Conservation (phyloP, 1,284 basidiomycete genomes). For the Melampsora abietis-canadensis region DNA sequence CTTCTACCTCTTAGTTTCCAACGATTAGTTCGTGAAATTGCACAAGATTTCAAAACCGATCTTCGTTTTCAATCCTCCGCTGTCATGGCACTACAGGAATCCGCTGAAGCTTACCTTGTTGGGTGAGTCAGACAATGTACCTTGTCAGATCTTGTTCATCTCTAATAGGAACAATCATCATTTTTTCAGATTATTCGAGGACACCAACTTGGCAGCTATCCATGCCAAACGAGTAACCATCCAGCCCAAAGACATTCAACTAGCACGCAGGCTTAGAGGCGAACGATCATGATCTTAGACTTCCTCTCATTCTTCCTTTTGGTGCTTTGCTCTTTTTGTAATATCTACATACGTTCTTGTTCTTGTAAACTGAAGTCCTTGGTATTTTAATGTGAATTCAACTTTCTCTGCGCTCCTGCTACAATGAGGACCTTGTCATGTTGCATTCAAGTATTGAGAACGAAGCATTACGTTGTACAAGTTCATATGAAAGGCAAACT, state of each 20-base stretch:
- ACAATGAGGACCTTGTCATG: background rate
- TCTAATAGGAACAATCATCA: slow-evolving; percentile 43
- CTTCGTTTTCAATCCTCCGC: slow-evolving; percentile 71
- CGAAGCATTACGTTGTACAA: too few relatives aligned
- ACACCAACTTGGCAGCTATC: too few relatives aligned
- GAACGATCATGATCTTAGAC: slow-evolving; percentile 63
- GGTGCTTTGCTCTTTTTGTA: background rate
- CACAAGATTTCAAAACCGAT: slow-evolving; percentile 58
- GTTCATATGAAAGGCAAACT: too few relatives aligned
- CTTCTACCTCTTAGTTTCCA: slow-evolving; percentile 46
- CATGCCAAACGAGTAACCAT: slow-evolving; percentile 63
- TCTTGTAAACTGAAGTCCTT: background rate
- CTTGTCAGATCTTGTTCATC: background rate
- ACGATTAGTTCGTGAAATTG: slow-evolving; percentile 51
- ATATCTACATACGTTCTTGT: background rate
- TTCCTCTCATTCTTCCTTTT: background rate
- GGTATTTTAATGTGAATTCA: background rate
- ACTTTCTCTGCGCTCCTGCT: background rate
- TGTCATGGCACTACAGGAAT: slow-evolving; percentile 67
- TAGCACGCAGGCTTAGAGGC: slow-evolving; percentile 72
- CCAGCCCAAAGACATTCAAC: slow-evolving; percentile 63
- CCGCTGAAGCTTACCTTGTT: slow-evolving; percentile 61
- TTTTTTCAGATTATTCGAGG: slow-evolving; percentile 56
- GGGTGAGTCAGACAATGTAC: slow-evolving; percentile 21
- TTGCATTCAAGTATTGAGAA: too few relatives aligned